These are phyloP conservation scores for Suhomyces bribrorum DNA, from an alignment of 1,139 yeast species.

Conservation along the genomic window DNA sequence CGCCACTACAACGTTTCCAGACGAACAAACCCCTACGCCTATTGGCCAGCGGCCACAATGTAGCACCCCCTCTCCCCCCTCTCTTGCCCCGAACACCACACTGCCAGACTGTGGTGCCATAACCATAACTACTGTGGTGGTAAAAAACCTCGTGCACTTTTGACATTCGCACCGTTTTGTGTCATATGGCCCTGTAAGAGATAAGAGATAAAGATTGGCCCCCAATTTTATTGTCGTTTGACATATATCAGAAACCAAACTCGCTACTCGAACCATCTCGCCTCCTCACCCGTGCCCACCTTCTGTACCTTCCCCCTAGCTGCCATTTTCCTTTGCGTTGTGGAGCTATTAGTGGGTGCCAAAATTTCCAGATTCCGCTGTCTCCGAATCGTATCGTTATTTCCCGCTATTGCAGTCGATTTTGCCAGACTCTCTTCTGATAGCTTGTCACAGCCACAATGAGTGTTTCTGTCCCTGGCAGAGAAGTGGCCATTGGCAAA, in stretches of 20 bases:
- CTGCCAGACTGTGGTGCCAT: background rate
- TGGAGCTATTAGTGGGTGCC: too few relatives aligned
- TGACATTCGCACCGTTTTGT: constrained; percentile 7
- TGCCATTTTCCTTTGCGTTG: too few relatives aligned
- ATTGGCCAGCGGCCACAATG: too few relatives aligned
- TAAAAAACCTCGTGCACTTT: constrained; percentile 10
- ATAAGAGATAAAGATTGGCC: constrained; percentile 8
- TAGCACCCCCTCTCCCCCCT: too few relatives aligned
- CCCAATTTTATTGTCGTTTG: constrained; percentile 6
- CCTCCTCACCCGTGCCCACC: too few relatives aligned
- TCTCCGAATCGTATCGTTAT: background rate
- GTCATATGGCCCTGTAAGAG: constrained; percentile 4
- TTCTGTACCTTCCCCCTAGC: too few relatives aligned
- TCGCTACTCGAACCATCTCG: too few relatives aligned
- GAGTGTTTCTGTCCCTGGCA: constrained; percentile 6
- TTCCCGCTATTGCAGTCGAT: background rate
- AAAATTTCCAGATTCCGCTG: background rate
- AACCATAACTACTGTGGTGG: constrained; percentile 6
- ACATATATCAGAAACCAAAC: constrained; percentile 1
- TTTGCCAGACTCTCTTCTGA: background rate
- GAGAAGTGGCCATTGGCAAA: constrained; percentile 4
- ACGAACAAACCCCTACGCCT: too few relatives aligned
- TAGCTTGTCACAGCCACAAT: background rate
- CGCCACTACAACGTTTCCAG: too few relatives aligned
- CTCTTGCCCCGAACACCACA: background rate